Base-by-base conservation (phyloP, 2,329 filamentous ascomycete species). In the Arachnomyces sp. region DNA sequence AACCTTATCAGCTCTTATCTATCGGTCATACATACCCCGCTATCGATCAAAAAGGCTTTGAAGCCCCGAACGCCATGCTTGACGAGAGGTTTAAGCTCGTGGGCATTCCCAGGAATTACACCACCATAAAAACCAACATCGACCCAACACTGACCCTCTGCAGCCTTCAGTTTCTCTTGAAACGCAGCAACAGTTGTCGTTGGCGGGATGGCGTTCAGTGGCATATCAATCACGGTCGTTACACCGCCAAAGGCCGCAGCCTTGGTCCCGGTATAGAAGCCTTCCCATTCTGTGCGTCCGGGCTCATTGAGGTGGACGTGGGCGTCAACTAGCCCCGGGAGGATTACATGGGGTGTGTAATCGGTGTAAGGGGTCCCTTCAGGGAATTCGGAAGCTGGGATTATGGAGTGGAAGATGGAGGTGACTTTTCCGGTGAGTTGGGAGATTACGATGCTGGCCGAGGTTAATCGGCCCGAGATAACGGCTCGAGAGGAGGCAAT, bases 41-140 rank as follows among this genome's bases (percentile, higher is more conserved):
- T 94, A 60, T 96, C 88, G 58, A 96, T 96, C 53, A 98, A 66
- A 63, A 98, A 98, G 1, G 90, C 90, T 66, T 98, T 98, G 74
- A 98, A 96, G 9, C 92, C 92, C 49, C 89, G 75, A 8, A 96
- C 90, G 39, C 92, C 92, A 31, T 79, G 83, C 42, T 85, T 75
- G 1, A 96, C 84, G 3, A 98, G 71, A 0, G 80, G 81, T 52
- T 85, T 78, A 40, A 98, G 67, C 55, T 96, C 80, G 8, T 75
- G 63, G 2, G 81, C 76, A 57, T 98, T 98, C 2, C 90, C 92
- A 3, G 92, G 92, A 35, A 98, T 80, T 30, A 96, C 79, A 25
- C 92, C 92, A 17, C 92, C 92, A 59, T 96, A 96, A 64, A 98
- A 96, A 20, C 88, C 92, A n/a, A 96, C 89, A 54, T 96, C 92